These are phyloP conservation scores for Bjerkandera adusta DNA, from an alignment of 1,284 basidiomycete species.

Conservation along the genomic window DNA sequence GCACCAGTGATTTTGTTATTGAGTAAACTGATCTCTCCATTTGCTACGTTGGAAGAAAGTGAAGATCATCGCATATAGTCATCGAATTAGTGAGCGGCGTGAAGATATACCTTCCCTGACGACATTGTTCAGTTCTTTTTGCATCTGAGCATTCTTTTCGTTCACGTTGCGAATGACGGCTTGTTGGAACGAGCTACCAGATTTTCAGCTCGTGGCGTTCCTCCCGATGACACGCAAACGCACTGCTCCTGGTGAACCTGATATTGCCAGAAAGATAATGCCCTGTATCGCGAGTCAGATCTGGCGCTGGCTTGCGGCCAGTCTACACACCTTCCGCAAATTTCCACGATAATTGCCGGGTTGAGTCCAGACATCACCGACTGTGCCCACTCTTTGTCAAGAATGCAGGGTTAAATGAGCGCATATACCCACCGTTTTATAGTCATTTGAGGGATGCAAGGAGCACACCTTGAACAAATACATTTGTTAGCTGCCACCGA, in stretches of 20 bases:
- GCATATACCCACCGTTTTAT: constrained; percentile 64
- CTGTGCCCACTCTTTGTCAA: constrained; percentile 37
- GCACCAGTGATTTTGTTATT: constrained; percentile 64
- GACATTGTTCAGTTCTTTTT: constrained; percentile 80
- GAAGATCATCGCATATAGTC: neutral
- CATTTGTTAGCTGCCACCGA: too few relatives aligned
- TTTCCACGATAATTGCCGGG: constrained; percentile 72
- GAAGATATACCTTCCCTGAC: constrained; percentile 63
- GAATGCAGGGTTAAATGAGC: constrained; percentile 15
- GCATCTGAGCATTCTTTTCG: constrained; percentile 75
- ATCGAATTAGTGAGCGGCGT: neutral
- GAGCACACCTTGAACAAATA: constrained; percentile 60
- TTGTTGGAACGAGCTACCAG: constrained; percentile 70
- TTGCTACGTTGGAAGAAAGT: constrained; percentile 45
- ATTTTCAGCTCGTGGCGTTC: neutral
- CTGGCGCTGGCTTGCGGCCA: neutral
- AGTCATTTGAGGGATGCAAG: constrained; percentile 79
- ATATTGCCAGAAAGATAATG: constrained; percentile 86
- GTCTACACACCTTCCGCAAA: constrained; percentile 68
- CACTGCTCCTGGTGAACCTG: constrained; percentile 82
- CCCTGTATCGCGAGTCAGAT: constrained; percentile 37
- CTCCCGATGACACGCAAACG: constrained; percentile 15
- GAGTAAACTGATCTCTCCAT: constrained; percentile 71
- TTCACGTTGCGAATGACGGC: constrained; percentile 75
- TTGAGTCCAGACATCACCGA: constrained; percentile 80